phyloP scores from a whole-genome alignment of 2,329 filamentous ascomycete genomes.

The Hymenoscyphus fructigenus region DNA sequence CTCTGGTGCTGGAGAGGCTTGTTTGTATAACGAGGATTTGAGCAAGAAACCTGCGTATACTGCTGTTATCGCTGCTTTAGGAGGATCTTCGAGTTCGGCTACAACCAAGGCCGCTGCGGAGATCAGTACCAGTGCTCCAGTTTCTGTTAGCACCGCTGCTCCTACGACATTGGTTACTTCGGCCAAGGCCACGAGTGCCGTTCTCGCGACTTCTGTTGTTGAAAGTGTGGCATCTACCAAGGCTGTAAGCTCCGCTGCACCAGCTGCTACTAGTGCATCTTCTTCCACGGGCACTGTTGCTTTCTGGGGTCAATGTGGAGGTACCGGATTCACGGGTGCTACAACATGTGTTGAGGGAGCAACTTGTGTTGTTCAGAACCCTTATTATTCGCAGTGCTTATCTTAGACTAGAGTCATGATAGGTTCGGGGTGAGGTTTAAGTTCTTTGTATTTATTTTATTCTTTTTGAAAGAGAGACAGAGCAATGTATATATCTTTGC shows the following conservation, averaged over 20 bases:
- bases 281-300: conserved; percentile 16
- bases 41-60: conserved; percentile 45
- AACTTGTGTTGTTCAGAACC: conserved; percentile 24
- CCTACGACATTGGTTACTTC: conserved; percentile 2
- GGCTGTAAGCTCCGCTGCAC: not conserved
- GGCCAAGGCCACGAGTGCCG: not conserved
- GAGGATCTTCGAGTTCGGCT: conserved; percentile 9
- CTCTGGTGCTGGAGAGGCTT: conserved; percentile 42
- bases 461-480: no score
- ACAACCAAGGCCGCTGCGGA: not conserved
- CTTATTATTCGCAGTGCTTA: conserved; percentile 22
- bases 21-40: conserved; percentile 45
- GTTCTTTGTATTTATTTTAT: no score
- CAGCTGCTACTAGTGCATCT: conserved; percentile 9
- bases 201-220: not conserved
- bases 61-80: conserved; percentile 38
- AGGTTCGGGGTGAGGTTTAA: not conserved
- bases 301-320: conserved; percentile 30
- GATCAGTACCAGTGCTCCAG: not conserved
- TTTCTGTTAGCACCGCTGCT: not conserved
- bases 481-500: no score
- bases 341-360: conserved; percentile 24
- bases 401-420: not conserved
- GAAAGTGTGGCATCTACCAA: conserved; percentile 8
- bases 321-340: conserved; percentile 20